phyloP scores from a whole-genome alignment of 106 monocot species.

The Dendrobium catenatum region DNA sequence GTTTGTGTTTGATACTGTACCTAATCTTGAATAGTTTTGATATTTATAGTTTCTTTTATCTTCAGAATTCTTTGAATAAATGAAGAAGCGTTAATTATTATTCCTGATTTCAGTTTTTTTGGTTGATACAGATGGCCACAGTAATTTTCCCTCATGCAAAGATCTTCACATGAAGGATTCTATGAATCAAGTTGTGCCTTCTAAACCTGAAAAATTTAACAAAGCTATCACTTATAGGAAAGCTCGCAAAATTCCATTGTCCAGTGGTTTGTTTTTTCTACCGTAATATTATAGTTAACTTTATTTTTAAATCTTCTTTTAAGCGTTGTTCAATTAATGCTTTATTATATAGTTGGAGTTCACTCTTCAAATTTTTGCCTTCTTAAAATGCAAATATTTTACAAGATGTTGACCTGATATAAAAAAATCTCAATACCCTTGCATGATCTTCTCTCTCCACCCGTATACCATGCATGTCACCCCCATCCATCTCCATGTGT shows the following conservation, averaged over 20 bases:
- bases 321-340: neutral
- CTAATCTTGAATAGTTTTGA: neutral
- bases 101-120: neutral
- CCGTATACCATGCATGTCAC: too few relatives aligned
- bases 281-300: neutral
- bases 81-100: neutral
- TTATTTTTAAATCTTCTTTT: neutral
- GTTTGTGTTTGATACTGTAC: neutral
- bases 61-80: neutral
- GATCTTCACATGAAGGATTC: neutral
- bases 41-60: neutral
- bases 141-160: neutral
- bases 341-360: neutral
- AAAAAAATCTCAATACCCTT: too few relatives aligned
- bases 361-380: neutral
- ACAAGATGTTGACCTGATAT: too few relatives aligned
- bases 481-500: too few relatives aligned
- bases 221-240: neutral
- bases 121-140: neutral
- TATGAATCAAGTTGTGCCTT: neutral
- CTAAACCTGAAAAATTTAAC: neutral
- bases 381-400: neutral
- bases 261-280: neutral
- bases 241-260: neutral
- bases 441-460: too few relatives aligned